phyloP scores from a whole-genome alignment of 1,139 yeast genomes.

The Fermentozyma sake region DNA sequence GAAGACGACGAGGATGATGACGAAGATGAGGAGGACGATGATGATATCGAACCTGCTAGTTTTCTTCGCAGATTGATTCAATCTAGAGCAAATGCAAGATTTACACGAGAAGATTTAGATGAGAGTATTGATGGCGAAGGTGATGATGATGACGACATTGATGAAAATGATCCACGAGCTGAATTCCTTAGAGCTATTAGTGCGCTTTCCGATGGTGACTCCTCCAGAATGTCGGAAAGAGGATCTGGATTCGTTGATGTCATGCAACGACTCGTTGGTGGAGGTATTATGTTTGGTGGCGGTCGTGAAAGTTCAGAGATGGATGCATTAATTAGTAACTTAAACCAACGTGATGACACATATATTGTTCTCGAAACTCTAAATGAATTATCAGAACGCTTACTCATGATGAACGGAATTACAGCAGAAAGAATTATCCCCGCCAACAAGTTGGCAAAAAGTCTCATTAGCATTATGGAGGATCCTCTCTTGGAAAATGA shows the following conservation, averaged over 20 bases:
- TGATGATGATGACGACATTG: constrained; percentile 12
- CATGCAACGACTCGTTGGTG: constrained; percentile 35
- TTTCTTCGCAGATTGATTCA: constrained; percentile 21
- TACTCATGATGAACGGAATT: constrained; percentile 65
- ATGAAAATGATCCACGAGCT: constrained; percentile 21
- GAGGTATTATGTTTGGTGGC: constrained; percentile 29
- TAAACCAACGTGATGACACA: constrained; percentile 44
- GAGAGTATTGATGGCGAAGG: constrained; percentile 16
- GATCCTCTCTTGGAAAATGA: constrained; percentile 59
- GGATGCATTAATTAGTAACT: constrained; percentile 35
- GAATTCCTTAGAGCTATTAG: constrained; percentile 28
- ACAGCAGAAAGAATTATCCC: constrained; percentile 66
- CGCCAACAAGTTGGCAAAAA: constrained; percentile 49
- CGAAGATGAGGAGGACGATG: constrained; percentile 13
- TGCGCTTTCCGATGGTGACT: constrained; percentile 14
- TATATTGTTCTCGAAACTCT: constrained; percentile 51
- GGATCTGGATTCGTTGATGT: constrained; percentile 28
- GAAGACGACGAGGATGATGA: constrained; percentile 6
- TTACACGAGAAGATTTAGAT: constrained; percentile 11
- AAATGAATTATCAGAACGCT: constrained; percentile 56
- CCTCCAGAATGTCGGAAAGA: constrained; percentile 10
- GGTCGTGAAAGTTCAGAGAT: constrained; percentile 29
- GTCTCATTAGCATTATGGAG: constrained; percentile 55
- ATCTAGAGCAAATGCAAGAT: constrained; percentile 2
- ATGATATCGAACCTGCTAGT: constrained; percentile 19